Conservation (phyloP, 2,329 filamentous ascomycete genomes). For the Colletotrichum orbiculare region DNA sequence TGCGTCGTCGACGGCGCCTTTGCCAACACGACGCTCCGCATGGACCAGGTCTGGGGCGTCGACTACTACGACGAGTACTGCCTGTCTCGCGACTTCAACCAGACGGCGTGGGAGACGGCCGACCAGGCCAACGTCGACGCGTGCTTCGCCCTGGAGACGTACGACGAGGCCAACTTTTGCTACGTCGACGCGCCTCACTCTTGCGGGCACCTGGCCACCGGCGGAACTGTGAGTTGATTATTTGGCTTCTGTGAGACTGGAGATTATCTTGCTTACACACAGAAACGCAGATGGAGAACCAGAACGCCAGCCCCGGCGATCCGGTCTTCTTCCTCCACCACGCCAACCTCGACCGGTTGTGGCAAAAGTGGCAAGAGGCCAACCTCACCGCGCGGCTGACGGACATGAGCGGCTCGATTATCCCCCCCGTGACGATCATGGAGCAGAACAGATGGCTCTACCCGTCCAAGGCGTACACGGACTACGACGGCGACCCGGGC, state of each 20-base stretch:
- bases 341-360: conserved; percentile 19
- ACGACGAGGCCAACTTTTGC: conserved; percentile 24
- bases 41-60: conserved; percentile 27
- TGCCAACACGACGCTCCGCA: conserved; percentile 34
- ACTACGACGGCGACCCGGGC: conserved; percentile 38
- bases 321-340: conserved; percentile 30
- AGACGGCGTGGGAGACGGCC: conserved; percentile 18
- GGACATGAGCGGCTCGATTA: conserved; percentile 19
- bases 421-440: conserved; percentile 19
- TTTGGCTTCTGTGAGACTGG: background rate
- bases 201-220: conserved; percentile 14
- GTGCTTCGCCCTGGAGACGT: conserved; percentile 12
- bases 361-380: conserved; percentile 23
- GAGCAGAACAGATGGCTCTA: conserved; percentile 21
- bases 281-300: conserved; percentile 20
- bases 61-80: conserved; percentile 29
- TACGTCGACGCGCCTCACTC: conserved; percentile 27
- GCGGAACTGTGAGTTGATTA: conserved; percentile 8
- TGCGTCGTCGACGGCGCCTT: conserved; percentile 42
- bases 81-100: conserved; percentile 18
- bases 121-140: conserved; percentile 21
- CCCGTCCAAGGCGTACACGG: conserved; percentile 21
- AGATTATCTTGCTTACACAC: too few species aligned
- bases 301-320: conserved; percentile 27
- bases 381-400: conserved; percentile 29